Conservation (phyloP, 208 protist species). For the Leishmania amazonensis region DNA sequence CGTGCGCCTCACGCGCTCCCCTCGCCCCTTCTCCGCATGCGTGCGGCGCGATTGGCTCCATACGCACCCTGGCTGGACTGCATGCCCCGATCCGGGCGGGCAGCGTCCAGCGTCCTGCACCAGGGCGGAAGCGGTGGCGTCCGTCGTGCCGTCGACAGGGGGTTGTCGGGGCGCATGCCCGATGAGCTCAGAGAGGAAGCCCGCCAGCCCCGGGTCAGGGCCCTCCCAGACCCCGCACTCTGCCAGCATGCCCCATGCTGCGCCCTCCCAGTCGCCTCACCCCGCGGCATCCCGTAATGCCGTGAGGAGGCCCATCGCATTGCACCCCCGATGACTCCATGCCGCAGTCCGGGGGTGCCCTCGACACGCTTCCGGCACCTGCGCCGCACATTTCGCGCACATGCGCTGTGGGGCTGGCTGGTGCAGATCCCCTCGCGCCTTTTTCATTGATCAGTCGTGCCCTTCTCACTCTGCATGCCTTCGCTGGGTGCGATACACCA, state of each 20-base stretch:
- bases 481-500: neutral
- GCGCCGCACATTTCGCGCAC: neutral
- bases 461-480: neutral
- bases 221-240: neutral
- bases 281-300: too few species aligned
- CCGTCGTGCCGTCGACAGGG: neutral
- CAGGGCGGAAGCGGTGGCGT: neutral
- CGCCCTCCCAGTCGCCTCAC: too few species aligned
- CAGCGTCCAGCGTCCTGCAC: neutral
- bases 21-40: too few species aligned
- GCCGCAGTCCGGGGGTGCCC: too few species aligned
- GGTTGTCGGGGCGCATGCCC: too few species aligned
- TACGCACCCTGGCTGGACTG: too few species aligned
- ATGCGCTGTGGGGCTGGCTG: neutral
- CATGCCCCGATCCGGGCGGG: too few species aligned
- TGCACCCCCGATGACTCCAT: too few species aligned
- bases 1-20: too few species aligned
- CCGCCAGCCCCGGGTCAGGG: neutral
- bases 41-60: too few species aligned
- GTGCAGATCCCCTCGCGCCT: neutral
- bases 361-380: too few species aligned
- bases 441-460: neutral
- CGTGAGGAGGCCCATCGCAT: too few species aligned
- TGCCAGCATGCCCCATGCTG: neutral
- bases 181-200: neutral